phyloP scores from a whole-genome alignment of 768 basidiomycete genomes.

The Steccherinum ochraceum region DNA sequence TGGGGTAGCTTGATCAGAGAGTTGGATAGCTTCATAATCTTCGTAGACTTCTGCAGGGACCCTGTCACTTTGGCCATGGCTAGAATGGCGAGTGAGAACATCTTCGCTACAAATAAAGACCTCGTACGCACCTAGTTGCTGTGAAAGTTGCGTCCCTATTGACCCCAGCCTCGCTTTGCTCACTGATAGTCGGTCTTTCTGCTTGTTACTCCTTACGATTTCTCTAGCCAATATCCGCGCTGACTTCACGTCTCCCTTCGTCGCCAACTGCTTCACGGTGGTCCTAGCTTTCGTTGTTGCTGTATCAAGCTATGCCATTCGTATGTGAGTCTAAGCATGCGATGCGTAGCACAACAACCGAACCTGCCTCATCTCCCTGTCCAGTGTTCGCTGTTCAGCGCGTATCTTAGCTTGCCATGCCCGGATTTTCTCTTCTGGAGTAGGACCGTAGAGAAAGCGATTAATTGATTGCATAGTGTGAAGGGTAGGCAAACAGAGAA shows the following conservation, averaged over 20 bases:
- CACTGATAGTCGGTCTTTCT: constrained; percentile 87
- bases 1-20: constrained; percentile 87
- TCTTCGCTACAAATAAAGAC: neutral
- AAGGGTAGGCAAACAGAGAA: constrained; percentile 6
- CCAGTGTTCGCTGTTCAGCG: constrained; percentile 73
- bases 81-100: constrained; percentile 24
- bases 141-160: constrained; percentile 80
- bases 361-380: constrained; percentile 96
- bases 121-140: constrained; percentile 76
- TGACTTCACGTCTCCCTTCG: constrained; percentile 87
- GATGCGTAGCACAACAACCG: constrained; percentile 21
- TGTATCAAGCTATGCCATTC: constrained; percentile 61
- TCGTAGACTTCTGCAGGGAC: constrained; percentile 94
- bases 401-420: constrained; percentile 89
- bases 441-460: constrained; percentile 92
- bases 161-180: constrained; percentile 91
- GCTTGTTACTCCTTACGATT: constrained; percentile 91
- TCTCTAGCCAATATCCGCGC: constrained; percentile 90
- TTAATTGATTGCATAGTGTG: constrained; percentile 76
- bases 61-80: constrained; percentile 97
- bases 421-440: constrained; percentile 89
- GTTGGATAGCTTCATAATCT: constrained; percentile 99
- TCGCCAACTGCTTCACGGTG: constrained; percentile 83
- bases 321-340: constrained; percentile 10
- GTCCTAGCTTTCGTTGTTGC: constrained; percentile 75